Percentiles rank a stretch among this genome's conserved stretches.
These are phyloP conservation scores for Sequoiadendron giganteum DNA, from an alignment of 75 land plant species.

Conservation along the genomic window DNA sequence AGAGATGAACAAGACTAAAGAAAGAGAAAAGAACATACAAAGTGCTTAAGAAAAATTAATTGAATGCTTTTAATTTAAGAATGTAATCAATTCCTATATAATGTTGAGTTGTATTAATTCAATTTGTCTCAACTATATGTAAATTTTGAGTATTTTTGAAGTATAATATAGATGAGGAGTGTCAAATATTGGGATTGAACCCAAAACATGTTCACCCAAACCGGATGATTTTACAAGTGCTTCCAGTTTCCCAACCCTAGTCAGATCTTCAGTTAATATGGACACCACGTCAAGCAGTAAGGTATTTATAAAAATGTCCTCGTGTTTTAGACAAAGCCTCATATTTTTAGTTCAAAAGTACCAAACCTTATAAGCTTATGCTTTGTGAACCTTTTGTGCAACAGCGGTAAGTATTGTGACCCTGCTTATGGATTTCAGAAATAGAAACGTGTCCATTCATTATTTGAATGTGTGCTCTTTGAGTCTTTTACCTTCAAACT, in stretches of 20 bases:
- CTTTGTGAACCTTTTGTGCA: too few relatives aligned
- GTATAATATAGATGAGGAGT: constrained; percentile 88
- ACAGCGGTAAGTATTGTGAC: too few relatives aligned
- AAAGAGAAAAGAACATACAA: constrained; percentile 49
- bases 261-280: constrained; percentile 97
- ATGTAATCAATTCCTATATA: too few relatives aligned
- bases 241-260: constrained; percentile 97
- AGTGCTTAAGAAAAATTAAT: constrained; percentile 30
- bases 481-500: too few relatives aligned
- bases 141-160: constrained; percentile 87
- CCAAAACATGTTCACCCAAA: constrained; percentile 97
- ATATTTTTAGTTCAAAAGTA: too few relatives aligned
- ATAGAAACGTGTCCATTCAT: too few relatives aligned
- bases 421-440: too few relatives aligned
- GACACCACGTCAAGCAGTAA: constrained; percentile 94
- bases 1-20: constrained; percentile 17
- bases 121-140: background rate
- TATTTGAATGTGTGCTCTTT: too few relatives aligned
- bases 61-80: too few relatives aligned
- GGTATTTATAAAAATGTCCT: constrained; percentile 33
- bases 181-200: constrained; percentile 72
- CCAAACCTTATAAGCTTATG: too few relatives aligned
- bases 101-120: background rate
- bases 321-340: too few relatives aligned
- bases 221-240: constrained; percentile 98